A percentile compares a stretch with the other conserved stretches of the same genome.
These are phyloP conservation scores for Sclerotinia borealis DNA, from an alignment of 2,329 filamentous ascomycete species.

Conservation along the genomic window DNA sequence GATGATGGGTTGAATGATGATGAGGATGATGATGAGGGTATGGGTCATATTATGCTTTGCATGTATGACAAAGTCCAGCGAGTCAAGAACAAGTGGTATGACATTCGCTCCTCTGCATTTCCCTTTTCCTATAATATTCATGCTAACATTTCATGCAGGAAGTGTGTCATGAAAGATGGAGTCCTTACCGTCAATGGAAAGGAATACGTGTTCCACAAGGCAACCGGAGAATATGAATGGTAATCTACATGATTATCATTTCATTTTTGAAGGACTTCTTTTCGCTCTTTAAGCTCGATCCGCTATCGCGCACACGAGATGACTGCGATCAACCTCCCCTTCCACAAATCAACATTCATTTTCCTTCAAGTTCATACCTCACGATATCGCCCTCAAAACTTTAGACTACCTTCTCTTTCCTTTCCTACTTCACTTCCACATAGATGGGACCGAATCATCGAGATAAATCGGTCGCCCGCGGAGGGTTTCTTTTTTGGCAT, in stretches of 20 bases:
- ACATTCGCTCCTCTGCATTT: constrained; percentile 13
- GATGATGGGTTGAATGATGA: constrained; percentile 81
- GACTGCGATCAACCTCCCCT: background rate
- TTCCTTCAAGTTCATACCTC: background rate
- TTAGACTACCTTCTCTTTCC: background rate
- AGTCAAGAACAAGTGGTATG: constrained; percentile 95
- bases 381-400: background rate
- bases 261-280: background rate
- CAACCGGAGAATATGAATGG: constrained; percentile 97
- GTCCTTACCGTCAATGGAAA: constrained; percentile 89
- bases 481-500: background rate
- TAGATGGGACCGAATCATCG: constrained; percentile 1
- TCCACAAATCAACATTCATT: background rate
- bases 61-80: constrained; percentile 99
- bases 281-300: background rate
- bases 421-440: background rate
- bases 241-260: constrained; percentile 38
- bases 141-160: constrained; percentile 49
- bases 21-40: constrained; percentile 78
- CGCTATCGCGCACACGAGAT: background rate
- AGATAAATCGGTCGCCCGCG: background rate
- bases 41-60: constrained; percentile 91
- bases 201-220: constrained; percentile 98
- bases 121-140: background rate
- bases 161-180: constrained; percentile 96